phyloP scores from a whole-genome alignment of 352 stramenopile genomes.

The Phytophthora podocarpi region DNA sequence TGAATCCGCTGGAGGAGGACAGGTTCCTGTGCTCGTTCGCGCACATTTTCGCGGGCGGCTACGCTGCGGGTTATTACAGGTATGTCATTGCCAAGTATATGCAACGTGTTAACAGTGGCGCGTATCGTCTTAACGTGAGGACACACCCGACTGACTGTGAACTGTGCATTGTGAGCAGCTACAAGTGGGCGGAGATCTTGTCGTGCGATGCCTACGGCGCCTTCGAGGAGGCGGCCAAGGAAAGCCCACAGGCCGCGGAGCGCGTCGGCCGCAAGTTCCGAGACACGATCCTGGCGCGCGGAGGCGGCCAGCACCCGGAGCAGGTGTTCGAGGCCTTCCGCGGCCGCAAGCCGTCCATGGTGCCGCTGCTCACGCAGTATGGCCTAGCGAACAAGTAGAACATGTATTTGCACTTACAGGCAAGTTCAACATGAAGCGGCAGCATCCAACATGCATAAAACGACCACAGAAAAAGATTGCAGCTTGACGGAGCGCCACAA shows the following conservation, averaged over 20 bases:
- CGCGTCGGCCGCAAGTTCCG: conserved; percentile 92
- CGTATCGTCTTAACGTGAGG: not conserved
- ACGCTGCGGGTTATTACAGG: conserved; percentile 97
- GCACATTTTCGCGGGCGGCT: conserved; percentile 98
- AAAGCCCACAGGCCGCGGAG: conserved; percentile 58
- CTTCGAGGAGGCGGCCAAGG: conserved; percentile 94
- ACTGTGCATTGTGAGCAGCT: conserved; percentile 44
- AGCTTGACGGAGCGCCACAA: conserved; percentile 6
- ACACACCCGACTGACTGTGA: conserved; percentile 5
- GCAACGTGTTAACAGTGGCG: conserved; percentile 4
- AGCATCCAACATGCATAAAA: conserved; percentile 9
- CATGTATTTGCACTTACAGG: not conserved
- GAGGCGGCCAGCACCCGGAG: conserved; percentile 87
- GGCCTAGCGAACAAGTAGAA: conserved; percentile 70
- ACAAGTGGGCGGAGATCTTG: conserved; percentile 98
- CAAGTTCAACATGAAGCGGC: conserved; percentile 10
- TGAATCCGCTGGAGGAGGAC: conserved; percentile 93
- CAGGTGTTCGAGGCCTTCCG: conserved; percentile 97
- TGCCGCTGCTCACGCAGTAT: conserved; percentile 95
- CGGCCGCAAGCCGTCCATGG: conserved; percentile 92
- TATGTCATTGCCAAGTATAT: conserved; percentile 49
- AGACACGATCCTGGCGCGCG: conserved; percentile 92
- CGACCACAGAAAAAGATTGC: not conserved
- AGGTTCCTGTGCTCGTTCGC: conserved; percentile 98
- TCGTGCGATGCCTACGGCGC: conserved; percentile 97